Evolutionary conservation across 495 filamentous ascomycete species (phyloP).

Genomic region (Daldinia vernicosa): DNA sequence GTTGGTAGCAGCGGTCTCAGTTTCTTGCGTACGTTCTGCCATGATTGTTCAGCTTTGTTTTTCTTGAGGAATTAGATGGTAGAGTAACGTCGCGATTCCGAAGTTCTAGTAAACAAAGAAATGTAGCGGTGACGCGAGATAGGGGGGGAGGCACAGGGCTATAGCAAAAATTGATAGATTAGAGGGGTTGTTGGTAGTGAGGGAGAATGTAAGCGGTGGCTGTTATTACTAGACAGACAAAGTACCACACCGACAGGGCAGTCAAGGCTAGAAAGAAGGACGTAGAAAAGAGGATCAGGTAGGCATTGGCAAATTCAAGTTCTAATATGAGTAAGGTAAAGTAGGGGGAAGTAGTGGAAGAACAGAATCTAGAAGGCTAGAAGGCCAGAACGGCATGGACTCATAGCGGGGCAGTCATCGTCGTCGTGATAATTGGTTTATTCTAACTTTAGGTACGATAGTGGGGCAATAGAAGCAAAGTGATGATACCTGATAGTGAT

Average conservation of each 20-base stretch:
- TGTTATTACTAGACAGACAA: slow-evolving; percentile 16
- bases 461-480: slow-evolving; percentile 33
- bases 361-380: slow-evolving; percentile 21
- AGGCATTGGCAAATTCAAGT: slow-evolving; percentile 43
- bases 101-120: neutral
- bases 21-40: slow-evolving; percentile 49
- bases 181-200: neutral
- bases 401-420: slow-evolving; percentile 38
- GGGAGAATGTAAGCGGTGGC: neutral
- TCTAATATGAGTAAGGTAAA: slow-evolving; percentile 32
- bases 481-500: slow-evolving; percentile 31
- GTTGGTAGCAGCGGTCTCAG: slow-evolving; percentile 44
- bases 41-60: slow-evolving; percentile 41
- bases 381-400: slow-evolving; percentile 37
- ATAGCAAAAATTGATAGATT: slow-evolving; percentile 11
- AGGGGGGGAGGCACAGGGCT: neutral
- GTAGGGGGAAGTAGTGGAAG: slow-evolving; percentile 29
- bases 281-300: slow-evolving; percentile 19
- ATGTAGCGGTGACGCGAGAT: slow-evolving; percentile 7
- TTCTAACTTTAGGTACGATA: slow-evolving; percentile 26
- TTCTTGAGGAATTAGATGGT: neutral
- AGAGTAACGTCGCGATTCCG: neutral
- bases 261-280: slow-evolving; percentile 2
- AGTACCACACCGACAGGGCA: slow-evolving; percentile 10
- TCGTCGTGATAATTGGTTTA: slow-evolving; percentile 35